phyloP scores from a whole-genome alignment of 352 stramenopile genomes.

The Phytopythium boreale region DNA sequence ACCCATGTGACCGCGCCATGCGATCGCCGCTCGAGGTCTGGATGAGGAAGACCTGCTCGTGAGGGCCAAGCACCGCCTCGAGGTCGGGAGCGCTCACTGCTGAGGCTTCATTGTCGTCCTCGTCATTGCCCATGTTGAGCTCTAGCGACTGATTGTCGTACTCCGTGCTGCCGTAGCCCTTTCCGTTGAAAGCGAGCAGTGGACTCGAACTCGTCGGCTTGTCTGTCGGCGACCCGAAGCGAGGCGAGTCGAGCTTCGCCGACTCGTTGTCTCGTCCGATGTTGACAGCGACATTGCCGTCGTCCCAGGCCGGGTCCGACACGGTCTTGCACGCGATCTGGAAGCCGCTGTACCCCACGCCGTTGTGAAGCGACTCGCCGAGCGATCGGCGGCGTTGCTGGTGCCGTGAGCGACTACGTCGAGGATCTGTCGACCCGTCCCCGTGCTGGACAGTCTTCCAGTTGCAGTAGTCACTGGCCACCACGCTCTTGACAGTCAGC shows the following conservation, averaged over 20 bases:
- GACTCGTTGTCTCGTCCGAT: not conserved
- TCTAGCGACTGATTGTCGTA: not conserved
- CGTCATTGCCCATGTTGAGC: not conserved
- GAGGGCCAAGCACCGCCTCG: conserved; percentile 12
- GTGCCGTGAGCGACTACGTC: not conserved
- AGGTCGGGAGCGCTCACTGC: conserved; percentile 13
- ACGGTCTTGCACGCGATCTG: conserved; percentile 4
- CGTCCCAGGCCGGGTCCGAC: not conserved
- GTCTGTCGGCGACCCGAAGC: not conserved
- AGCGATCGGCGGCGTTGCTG: not conserved
- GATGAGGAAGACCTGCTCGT: conserved; percentile 19
- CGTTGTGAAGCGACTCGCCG: conserved; percentile 6
- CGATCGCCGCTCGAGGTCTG: conserved; percentile 5
- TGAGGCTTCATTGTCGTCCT: conserved; percentile 2
- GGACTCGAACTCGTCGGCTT: not conserved
- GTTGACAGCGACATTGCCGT: not conserved
- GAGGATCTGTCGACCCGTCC: not conserved
- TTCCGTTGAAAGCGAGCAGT: not conserved
- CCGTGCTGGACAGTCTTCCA: conserved; percentile 6
- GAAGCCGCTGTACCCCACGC: conserved; percentile 11
- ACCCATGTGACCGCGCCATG: not conserved
- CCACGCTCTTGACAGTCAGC: conserved; percentile 13
- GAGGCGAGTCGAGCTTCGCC: not conserved
- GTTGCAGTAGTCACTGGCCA: conserved; percentile 26
- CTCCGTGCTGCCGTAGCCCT: not conserved